Evolutionary conservation across 768 basidiomycete genomes (phyloP), one percentile per base, ranked within the genome.

Genomic region (Tylopilus sp.): DNA sequence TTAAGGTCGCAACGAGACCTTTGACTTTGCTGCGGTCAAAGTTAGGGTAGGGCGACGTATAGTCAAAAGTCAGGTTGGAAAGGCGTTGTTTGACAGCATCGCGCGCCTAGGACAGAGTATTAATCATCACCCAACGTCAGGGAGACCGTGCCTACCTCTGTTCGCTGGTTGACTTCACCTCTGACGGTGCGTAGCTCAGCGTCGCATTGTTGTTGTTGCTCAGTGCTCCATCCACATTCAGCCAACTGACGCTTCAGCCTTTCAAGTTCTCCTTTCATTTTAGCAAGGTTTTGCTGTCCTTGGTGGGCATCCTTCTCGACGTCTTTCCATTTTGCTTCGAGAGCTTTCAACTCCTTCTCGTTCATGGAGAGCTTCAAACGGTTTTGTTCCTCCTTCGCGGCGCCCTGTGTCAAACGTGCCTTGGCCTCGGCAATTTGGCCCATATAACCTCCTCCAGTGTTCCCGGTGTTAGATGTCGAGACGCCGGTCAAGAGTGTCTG

Each of bases 401-500:
- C 75, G 0, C 85, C 87, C 48, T 90, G 87, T 0, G 92, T 84
- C 0, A 87, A 72, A 3, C 84, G 82, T 2, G 82, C 82, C 60
- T 85, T 84, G 0, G 94, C 90, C 14, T 91, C 85, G 1, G 94
- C 89, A 37, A 99, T 81, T 68, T 98, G 95, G 19, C 94, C 97
- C 84, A 98, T 87, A 70, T 98, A 98, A 0, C 97, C 97, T 3
- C 94, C 92, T 10, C 89, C 86, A 17, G 83, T 80, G 36, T 83
- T 84, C 53, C 81, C 83, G 26, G 77, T 71, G 46, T 79, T 78
- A 36, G 74, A 78, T 5, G 89, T 87, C 2, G 93, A 85, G 11
- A 98, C 82, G 40, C 97, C 97, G 0, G 96, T 98, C 43, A 96
- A 78, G 19, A 98, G 83, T 0, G 92, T 92, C 69, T 98, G 96